Evolutionary conservation across 305 asterid species (phyloP).

Genomic region (Caryopteris hybrid): DNA sequence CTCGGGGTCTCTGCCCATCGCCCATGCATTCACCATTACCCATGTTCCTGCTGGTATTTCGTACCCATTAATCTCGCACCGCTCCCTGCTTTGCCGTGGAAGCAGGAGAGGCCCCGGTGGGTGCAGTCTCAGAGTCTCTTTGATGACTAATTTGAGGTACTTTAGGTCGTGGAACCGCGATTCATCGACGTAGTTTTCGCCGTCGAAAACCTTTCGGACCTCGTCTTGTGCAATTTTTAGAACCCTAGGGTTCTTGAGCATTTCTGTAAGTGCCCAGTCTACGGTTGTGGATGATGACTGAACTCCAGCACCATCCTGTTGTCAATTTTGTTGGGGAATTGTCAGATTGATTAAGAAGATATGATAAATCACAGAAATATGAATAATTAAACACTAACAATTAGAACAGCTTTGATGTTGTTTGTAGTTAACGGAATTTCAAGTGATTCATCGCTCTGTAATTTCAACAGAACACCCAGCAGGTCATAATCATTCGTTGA

Average conservation of each 20-base stretch:
- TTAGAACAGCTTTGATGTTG: constrained; percentile 18
- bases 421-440: constrained; percentile 14
- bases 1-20: constrained; percentile 16
- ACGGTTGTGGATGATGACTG: constrained; percentile 6
- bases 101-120: constrained; percentile 21
- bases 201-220: constrained; percentile 8
- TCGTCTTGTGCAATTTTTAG: constrained; percentile 13
- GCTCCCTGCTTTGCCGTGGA: constrained; percentile 16
- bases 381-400: not conserved
- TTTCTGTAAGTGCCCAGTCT: constrained; percentile 14
- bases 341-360: too few species aligned
- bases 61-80: constrained; percentile 6
- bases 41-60: constrained; percentile 3
- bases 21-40: constrained; percentile 18
- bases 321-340: too few species aligned
- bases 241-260: constrained; percentile 11
- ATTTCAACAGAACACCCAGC: constrained; percentile 13
- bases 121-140: constrained; percentile 24
- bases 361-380: too few species aligned
- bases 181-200: not conserved
- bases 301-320: constrained; percentile 21
- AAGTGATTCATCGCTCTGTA: not conserved
- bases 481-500: not conserved
- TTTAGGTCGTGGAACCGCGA: not conserved
- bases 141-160: constrained; percentile 21